Conservation (phyloP, 2,329 filamentous ascomycete species). For the Trichoderma semiorbis region DNA sequence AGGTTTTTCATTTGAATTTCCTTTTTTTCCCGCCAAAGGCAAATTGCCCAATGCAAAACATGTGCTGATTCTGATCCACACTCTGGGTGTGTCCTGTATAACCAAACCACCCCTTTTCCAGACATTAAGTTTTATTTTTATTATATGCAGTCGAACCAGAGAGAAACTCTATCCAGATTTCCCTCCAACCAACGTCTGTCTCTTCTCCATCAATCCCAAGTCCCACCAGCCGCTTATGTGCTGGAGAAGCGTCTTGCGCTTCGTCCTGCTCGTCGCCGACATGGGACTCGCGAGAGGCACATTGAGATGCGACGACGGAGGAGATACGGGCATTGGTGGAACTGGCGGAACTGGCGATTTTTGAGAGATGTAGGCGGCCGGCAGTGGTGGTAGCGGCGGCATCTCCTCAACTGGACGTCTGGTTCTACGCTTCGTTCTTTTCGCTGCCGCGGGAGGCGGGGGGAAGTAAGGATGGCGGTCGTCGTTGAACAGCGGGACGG, state of each 20-base stretch:
- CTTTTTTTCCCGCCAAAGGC: not conserved
- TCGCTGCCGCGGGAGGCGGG: conserved; percentile 37
- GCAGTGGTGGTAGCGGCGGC: conserved; percentile 30
- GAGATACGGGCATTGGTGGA: not conserved
- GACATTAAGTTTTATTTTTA: not conserved
- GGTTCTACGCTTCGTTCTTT: conserved; percentile 25
- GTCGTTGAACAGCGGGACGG: conserved; percentile 11
- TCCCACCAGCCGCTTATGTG: not conserved
- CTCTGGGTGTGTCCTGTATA: not conserved
- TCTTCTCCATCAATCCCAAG: not conserved
- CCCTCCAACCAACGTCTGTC: not conserved
- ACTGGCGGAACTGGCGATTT: not conserved
- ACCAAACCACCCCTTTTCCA: not conserved
- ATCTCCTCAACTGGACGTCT: conserved; percentile 30
- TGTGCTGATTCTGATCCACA: not conserved
- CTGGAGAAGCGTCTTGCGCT: not conserved
- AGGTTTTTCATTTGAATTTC: not conserved
- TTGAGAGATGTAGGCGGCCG: conserved; percentile 17
- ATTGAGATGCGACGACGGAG: not conserved
- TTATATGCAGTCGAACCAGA: not conserved
- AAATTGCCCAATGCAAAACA: not conserved
- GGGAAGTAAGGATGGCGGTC: conserved; percentile 30
- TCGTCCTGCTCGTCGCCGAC: not conserved
- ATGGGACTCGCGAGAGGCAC: not conserved
- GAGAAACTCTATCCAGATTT: not conserved